These are phyloP conservation scores for Candida silvicultrix DNA, from an alignment of 805 yeast genomes.

Conservation along the genomic window DNA sequence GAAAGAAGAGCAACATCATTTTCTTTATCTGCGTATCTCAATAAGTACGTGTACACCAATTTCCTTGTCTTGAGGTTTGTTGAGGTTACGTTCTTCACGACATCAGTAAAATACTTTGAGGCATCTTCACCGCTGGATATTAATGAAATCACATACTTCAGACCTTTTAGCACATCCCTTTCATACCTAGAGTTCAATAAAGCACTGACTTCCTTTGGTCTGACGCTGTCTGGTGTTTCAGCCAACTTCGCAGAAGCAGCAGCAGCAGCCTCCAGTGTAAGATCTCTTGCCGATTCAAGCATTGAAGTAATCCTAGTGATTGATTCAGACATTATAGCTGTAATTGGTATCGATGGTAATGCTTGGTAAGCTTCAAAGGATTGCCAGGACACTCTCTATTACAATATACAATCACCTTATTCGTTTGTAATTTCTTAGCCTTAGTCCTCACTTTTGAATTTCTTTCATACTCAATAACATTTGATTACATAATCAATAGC, in stretches of 20 bases:
- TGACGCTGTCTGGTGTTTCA: constrained; percentile 50
- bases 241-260: constrained; percentile 63
- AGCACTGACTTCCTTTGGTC: constrained; percentile 60
- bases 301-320: constrained; percentile 59
- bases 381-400: too few species aligned
- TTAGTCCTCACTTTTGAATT: too few species aligned
- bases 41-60: constrained; percentile 69
- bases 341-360: background rate
- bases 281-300: constrained; percentile 72
- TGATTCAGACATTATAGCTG: constrained; percentile 43
- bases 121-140: constrained; percentile 34
- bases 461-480: too few species aligned
- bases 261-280: constrained; percentile 79
- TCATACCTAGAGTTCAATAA: constrained; percentile 65
- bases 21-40: constrained; percentile 72
- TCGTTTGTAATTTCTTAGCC: too few species aligned
- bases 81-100: constrained; percentile 81
- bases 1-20: constrained; percentile 88
- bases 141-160: constrained; percentile 46
- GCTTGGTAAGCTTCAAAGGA: too few species aligned
- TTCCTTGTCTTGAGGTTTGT: constrained; percentile 56
- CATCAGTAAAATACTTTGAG: constrained; percentile 65
- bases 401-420: too few species aligned
- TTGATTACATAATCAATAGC: too few species aligned
- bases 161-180: constrained; percentile 53